Base-by-base conservation (phyloP, 345 rosid genomes). In the Eucalyptus pauciflora region DNA sequence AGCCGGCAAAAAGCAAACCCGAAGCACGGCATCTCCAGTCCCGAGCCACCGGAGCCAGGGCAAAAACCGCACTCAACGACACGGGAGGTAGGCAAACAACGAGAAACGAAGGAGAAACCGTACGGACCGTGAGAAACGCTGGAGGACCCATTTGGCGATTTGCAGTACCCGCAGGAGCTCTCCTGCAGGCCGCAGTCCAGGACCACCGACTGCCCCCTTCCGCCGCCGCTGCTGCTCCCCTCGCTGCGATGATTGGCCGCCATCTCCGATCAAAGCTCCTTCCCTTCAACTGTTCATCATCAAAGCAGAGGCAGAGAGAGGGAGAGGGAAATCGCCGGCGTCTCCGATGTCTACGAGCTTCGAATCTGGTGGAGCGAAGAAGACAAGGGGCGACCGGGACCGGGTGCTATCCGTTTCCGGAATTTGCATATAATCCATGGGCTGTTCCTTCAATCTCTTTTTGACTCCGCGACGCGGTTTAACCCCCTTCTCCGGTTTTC, bases 121-220 rank as follows among this genome's bases (percentile, higher is more conserved):
- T 62, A 93, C 91, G 50, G 86, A 98, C 99, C 99, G 89, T 96
- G 97, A 88, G 96, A 92, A 91, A 37, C 41, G 41, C 41, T 37
- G 41, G 41, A 37, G 41, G 95, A 91, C 50, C 88, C 64, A 25
- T 88, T 87, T 22, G 91, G 16, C 76, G 97, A 96, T 92, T 88
- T 92, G 91, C 99, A 98, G 88, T 97, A 98, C 60, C 97, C 97
- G 86, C 99, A 97, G 60, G 96, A 86, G 90, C 96, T 92, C 89
- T 87, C 49, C 33, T 50, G 90, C 56, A 92, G 91, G 86, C 96
- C 97, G 33, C 90, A 92, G 92, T 97, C 99, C 50, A 22, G 80
- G 48, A 98, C 94, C 86, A 94, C 93, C 86, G 95, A 92, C 91
- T 94, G 96, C 79, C 95, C 94, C 67, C 92, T 91, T 87, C 91